Evolutionary conservation across 2,329 filamentous ascomycete genomes (phyloP).

Genomic region (Cryphonectria japonica): DNA sequence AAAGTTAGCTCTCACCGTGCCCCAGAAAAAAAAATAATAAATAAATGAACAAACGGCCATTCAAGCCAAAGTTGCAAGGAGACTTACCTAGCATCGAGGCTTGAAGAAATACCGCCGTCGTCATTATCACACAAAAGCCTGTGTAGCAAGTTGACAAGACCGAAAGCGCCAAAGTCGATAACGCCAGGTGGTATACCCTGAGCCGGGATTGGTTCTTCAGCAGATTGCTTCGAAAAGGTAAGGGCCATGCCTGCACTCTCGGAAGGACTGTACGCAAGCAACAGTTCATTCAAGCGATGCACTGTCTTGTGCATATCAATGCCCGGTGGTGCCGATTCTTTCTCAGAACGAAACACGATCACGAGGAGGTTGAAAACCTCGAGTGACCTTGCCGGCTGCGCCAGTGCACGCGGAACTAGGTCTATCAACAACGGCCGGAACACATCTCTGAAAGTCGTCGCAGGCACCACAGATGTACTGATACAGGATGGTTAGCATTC

Average conservation of each 20-base stretch:
- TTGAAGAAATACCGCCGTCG: constrained; percentile 26
- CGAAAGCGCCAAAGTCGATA: constrained; percentile 42
- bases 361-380: constrained; percentile 51
- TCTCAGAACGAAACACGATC: constrained; percentile 46
- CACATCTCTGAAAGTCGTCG: constrained; percentile 46
- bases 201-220: constrained; percentile 21
- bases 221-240: constrained; percentile 26
- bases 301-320: constrained; percentile 39
- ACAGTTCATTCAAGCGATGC: constrained; percentile 31
- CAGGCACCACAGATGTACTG: constrained; percentile 36
- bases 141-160: constrained; percentile 42
- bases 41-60: no score
- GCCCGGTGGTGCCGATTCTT: constrained; percentile 37
- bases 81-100: constrained; percentile 30
- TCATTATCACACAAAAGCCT: constrained; percentile 35
- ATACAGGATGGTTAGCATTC: constrained; percentile 18
- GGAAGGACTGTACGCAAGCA: constrained; percentile 38
- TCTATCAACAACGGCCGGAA: constrained; percentile 52
- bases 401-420: constrained; percentile 43
- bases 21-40: neutral
- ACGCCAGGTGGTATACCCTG: constrained; percentile 44
- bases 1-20: constrained; percentile 20
- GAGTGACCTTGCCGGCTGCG: constrained; percentile 42
- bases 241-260: constrained; percentile 34
- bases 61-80: neutral